A percentile compares a stretch with the other conserved stretches of the same genome.
Conservation (phyloP, 2,329 filamentous ascomycete genomes). For the Leptosphaerulina australis region DNA sequence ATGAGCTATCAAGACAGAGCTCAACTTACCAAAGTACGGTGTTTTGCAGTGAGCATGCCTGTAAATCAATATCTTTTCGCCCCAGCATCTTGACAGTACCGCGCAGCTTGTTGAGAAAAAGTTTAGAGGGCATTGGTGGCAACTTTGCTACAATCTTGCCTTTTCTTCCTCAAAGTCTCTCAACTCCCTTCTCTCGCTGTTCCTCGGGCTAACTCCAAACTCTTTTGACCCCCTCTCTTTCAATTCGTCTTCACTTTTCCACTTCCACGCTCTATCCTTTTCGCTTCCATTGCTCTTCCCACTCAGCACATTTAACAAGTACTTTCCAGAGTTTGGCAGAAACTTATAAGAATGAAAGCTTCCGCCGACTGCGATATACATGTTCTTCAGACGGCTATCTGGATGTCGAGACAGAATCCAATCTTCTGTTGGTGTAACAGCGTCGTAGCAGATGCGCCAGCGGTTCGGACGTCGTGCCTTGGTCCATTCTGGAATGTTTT, state of each 20-base stretch:
- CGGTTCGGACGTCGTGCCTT: conserved; percentile 45
- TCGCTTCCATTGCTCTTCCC: conserved; percentile 46
- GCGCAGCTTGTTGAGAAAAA: conserved; percentile 14
- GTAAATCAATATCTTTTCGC: conserved; percentile 22
- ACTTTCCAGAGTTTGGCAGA: conserved; percentile 66
- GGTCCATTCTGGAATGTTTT: conserved; percentile 44
- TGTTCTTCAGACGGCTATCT: conserved; percentile 55
- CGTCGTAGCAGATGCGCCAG: conserved; percentile 64
- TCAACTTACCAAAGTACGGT: conserved; percentile 12
- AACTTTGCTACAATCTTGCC: conserved; percentile 1
- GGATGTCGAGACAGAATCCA: conserved; percentile 63
- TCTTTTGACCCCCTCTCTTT: conserved; percentile 26
- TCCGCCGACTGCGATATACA: conserved; percentile 67
- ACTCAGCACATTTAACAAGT: conserved; percentile 56
- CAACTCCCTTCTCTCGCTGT: conserved; percentile 19
- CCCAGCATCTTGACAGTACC: conserved; percentile 2
- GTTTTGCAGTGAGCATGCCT: conserved; percentile 23
- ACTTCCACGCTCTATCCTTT: conserved; percentile 45
- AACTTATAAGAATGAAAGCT: conserved; percentile 71
- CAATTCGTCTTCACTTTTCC: conserved; percentile 38
- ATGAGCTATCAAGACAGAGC: conserved; percentile 27
- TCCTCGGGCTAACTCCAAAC: conserved; percentile 24
- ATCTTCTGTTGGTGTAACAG: conserved; percentile 66
- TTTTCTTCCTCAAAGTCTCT: conserved; percentile 19
- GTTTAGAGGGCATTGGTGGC: no score